Conservation (phyloP, 176 grass and related monocot genomes). For the Zoysia japonica region DNA sequence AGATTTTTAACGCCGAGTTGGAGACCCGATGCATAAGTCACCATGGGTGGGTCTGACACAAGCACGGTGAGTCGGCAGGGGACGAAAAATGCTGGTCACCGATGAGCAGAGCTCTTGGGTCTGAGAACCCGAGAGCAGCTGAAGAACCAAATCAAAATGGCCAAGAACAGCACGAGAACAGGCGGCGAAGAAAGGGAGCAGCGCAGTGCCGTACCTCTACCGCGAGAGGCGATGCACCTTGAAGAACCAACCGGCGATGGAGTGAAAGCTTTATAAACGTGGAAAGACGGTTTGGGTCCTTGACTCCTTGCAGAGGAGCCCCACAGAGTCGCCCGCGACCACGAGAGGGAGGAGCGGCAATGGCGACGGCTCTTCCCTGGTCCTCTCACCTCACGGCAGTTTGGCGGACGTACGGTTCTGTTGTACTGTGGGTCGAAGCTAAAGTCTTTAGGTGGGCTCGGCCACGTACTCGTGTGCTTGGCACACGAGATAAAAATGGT, state of each 20-base stretch:
- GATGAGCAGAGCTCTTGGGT: background rate
- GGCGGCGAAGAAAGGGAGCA: background rate
- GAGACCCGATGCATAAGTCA: constrained; percentile 46
- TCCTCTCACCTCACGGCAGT: constrained; percentile 12
- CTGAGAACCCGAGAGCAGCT: too few relatives aligned
- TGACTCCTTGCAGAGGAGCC: background rate
- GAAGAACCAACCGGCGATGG: background rate
- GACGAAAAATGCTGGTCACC: constrained; percentile 21
- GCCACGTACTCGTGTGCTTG: background rate
- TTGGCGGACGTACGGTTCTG: constrained; percentile 8
- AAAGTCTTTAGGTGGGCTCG: constrained; percentile 23
- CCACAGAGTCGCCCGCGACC: background rate
- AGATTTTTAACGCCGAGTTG: constrained; percentile 14
- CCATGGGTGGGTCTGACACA: constrained; percentile 28
- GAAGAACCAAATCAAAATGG: background rate
- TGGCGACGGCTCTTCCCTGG: constrained; percentile 30
- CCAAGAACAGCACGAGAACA: background rate
- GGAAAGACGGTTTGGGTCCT: background rate
- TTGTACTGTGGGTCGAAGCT: constrained; percentile 32
- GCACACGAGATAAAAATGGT: background rate
- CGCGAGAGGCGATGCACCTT: background rate
- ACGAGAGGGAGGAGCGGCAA: constrained; percentile 3
- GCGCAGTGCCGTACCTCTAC: constrained; percentile 20
- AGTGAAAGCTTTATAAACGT: constrained; percentile 32
- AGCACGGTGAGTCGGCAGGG: constrained; percentile 5